Percentiles rank a stretch among this genome's conserved stretches.
Conservation (phyloP, 345 rosid species). For the Syzygium aqueum region DNA sequence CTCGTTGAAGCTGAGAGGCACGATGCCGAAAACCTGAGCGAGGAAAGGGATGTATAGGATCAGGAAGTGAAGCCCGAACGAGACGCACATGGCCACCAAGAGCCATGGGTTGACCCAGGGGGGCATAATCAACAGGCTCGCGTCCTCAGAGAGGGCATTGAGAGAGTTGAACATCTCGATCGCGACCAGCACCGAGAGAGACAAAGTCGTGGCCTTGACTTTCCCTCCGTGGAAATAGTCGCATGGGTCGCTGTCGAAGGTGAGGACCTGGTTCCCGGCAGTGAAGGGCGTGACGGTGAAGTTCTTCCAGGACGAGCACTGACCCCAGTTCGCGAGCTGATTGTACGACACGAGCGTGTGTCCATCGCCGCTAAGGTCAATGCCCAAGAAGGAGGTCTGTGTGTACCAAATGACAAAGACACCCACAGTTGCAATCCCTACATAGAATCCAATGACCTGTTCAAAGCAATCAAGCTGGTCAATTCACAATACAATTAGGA, state of each 20-base stretch:
- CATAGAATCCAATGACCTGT: constrained; percentile 63
- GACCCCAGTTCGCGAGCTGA: constrained; percentile 66
- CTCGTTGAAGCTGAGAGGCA: constrained; percentile 60
- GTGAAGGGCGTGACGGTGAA: constrained; percentile 45
- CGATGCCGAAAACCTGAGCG: constrained; percentile 52
- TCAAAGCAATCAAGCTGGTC: background rate
- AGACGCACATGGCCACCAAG: constrained; percentile 50
- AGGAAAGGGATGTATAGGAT: constrained; percentile 63
- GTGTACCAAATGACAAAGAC: constrained; percentile 65
- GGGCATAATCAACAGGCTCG: constrained; percentile 59
- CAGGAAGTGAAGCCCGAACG: constrained; percentile 58
- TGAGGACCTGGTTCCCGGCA: constrained; percentile 40
- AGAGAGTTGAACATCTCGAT: constrained; percentile 80
- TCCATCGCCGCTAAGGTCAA: constrained; percentile 54
- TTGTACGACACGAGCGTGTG: constrained; percentile 50
- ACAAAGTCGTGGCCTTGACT: constrained; percentile 59
- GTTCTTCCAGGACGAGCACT: constrained; percentile 44
- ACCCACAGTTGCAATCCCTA: constrained; percentile 63
- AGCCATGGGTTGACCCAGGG: constrained; percentile 82
- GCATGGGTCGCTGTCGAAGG: constrained; percentile 38
- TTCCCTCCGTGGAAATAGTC: constrained; percentile 58
- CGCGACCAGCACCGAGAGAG: constrained; percentile 64
- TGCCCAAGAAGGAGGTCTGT: constrained; percentile 43
- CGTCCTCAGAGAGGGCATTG: constrained; percentile 66
- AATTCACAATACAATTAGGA: background rate